A percentile compares a stretch with the other conserved stretches of the same genome.
These are phyloP conservation scores for Cercospora nicotianae DNA, from an alignment of 2,329 filamentous ascomycete species.

Conservation along the genomic window DNA sequence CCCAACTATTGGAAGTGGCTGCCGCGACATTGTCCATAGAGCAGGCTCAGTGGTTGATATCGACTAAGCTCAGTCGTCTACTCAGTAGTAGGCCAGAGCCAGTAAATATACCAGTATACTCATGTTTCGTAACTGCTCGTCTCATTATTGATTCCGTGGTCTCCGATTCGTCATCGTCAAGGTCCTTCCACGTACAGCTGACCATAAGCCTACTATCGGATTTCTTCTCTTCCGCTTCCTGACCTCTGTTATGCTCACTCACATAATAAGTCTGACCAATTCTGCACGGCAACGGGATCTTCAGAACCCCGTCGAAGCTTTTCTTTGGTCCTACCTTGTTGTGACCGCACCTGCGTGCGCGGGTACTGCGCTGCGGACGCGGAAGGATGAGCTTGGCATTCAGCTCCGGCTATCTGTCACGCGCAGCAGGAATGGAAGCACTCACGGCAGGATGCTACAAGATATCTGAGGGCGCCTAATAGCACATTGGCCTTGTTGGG, in stretches of 20 bases:
- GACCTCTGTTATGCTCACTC: not conserved
- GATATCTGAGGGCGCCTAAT: not conserved
- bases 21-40: constrained; percentile 4
- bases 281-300: not conserved
- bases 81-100: not conserved
- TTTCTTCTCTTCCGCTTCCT: not conserved
- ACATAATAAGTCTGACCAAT: not conserved
- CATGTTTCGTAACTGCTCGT: not conserved
- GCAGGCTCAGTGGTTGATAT: constrained; percentile 3
- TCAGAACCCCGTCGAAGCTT: not conserved
- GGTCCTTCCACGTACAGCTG: not conserved
- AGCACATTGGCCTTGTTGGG: not conserved
- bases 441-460: not conserved
- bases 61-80: not conserved
- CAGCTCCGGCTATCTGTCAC: not conserved
- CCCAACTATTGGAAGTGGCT: constrained; percentile 2
- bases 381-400: not conserved
- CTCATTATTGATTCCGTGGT: not conserved
- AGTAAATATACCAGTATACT: not conserved
- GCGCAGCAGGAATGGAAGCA: not conserved
- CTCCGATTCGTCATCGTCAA: not conserved
- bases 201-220: not conserved
- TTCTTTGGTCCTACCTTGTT: not conserved
- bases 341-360: not conserved
- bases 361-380: not conserved